Base-by-base conservation (phyloP, 2,329 filamentous ascomycete species). In the Phialophora verrucosa region DNA sequence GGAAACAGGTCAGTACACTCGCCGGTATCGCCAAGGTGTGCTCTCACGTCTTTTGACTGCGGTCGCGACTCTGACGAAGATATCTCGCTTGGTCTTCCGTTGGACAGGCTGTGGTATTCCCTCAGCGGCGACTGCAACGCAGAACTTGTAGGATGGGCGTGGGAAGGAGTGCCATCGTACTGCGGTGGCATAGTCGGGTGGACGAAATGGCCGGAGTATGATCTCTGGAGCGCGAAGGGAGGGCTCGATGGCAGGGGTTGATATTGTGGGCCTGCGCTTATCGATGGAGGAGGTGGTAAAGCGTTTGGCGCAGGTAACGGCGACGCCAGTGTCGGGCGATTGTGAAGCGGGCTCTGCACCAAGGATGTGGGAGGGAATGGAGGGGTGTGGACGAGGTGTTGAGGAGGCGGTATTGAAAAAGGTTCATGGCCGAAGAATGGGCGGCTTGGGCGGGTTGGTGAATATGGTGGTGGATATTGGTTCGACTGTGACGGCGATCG, bases 401-500 rank as follows among this genome's bases (percentile, higher is more conserved):
- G 67, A 63, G 69, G 62, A 50, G 70, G 53, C 25, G 53, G 64
- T 59, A 67, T 65, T 65, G 69, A 65, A 44, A 76, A 76, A 50
- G 78, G 77, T 60, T 81, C 81, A 64, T 78, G 77, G 35, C 80
- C 78, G 74, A 78, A 80, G 73, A 73, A 79, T 49, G 80, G 72
- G 67, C 80, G 82, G 70, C 76, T 80, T 42, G 76, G 73, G 53
- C 81, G 79, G 68, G 74, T 77, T 53, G 79, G 77, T 57, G 80
- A 79, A 51, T 79, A 80, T 70, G 81, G 81, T 65, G 74, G 74
- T 64, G 74, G 74, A 66, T 78, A 74, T 71, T 76, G 79, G 62
- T 76, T 74, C 72, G 80, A 78, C 71, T 80, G 78, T 65, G 79
- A 78, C 64, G 80, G 79, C 71, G 80, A 82, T 72, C 79, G 79